phyloP scores from a whole-genome alignment of 2,329 filamentous ascomycete genomes.

The Cladosporium colombiae region DNA sequence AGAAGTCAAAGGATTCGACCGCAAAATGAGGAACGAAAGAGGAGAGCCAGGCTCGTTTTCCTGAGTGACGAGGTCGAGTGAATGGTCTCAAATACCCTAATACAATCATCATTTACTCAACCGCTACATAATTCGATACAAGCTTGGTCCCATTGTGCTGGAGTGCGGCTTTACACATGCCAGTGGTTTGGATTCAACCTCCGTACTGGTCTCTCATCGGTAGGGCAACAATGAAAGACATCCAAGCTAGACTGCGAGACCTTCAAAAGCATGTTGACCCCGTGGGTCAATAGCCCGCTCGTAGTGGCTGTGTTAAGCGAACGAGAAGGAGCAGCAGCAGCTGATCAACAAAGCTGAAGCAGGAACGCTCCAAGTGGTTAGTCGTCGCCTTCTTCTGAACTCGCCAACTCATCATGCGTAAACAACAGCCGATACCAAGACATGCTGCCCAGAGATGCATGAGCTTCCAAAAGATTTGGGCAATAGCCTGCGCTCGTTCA shows the following conservation, averaged over 20 bases:
- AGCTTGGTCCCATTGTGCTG: neutral
- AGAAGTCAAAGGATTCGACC: conserved; percentile 34
- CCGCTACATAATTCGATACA: neutral
- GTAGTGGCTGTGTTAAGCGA: conserved; percentile 7
- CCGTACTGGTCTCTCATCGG: no score
- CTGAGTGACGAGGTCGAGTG: neutral
- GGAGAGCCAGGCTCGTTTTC: neutral
- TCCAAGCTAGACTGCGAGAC: neutral
- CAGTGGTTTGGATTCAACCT: neutral
- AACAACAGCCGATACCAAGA: conserved; percentile 9
- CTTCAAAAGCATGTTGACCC: neutral
- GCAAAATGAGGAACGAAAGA: neutral
- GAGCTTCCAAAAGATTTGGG: conserved; percentile 36
- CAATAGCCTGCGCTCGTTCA: conserved; percentile 32
- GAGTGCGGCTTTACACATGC: neutral
- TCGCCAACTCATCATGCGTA: neutral
- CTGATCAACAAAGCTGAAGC: conserved; percentile 10
- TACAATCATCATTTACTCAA: neutral
- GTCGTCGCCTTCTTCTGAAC: neutral
- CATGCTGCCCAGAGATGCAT: conserved; percentile 29
- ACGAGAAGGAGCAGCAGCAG: conserved; percentile 10
- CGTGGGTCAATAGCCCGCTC: neutral
- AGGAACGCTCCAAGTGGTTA: neutral
- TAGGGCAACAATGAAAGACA: neutral
- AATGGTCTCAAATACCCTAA: neutral